These are phyloP conservation scores for Closterium sp. DNA, from an alignment of 139 green algal genomes.

Conservation along the genomic window DNA sequence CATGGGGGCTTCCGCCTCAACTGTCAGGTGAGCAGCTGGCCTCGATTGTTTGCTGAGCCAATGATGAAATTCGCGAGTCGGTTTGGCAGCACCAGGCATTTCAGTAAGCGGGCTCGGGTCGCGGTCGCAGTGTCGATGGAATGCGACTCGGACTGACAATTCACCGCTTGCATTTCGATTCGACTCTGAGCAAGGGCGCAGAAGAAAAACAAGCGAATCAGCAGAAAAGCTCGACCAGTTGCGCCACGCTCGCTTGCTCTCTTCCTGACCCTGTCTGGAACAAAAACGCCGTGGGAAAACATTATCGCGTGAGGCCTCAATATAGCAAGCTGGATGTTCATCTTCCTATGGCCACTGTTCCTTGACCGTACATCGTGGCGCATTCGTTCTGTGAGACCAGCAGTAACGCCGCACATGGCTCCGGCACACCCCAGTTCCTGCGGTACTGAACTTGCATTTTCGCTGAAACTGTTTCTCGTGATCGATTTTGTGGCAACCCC, in stretches of 20 bases:
- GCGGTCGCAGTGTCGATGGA: background rate
- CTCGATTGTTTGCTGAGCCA: background rate
- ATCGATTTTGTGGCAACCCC: too few species aligned
- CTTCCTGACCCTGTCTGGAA: too few species aligned
- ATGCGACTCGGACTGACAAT: background rate
- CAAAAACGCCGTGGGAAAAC: background rate
- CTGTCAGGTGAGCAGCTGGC: background rate
- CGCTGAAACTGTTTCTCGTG: background rate
- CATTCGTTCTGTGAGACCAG: background rate
- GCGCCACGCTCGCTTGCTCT: too few species aligned
- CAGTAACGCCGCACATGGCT: background rate
- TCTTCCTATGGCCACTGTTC: background rate
- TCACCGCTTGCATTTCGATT: background rate
- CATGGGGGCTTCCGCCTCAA: background rate
- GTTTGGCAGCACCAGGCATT: background rate
- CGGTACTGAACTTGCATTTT: background rate
- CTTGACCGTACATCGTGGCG: background rate
- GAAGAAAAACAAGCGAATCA: background rate
- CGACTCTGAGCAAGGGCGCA: background rate
- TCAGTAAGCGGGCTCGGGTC: background rate
- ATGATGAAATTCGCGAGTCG: background rate
- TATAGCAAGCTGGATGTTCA: background rate
- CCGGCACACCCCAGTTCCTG: background rate
- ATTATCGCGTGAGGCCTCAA: background rate
- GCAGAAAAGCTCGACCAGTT: too few species aligned